phyloP scores from a whole-genome alignment of 345 rosid species.

The Aegle marmelos region DNA sequence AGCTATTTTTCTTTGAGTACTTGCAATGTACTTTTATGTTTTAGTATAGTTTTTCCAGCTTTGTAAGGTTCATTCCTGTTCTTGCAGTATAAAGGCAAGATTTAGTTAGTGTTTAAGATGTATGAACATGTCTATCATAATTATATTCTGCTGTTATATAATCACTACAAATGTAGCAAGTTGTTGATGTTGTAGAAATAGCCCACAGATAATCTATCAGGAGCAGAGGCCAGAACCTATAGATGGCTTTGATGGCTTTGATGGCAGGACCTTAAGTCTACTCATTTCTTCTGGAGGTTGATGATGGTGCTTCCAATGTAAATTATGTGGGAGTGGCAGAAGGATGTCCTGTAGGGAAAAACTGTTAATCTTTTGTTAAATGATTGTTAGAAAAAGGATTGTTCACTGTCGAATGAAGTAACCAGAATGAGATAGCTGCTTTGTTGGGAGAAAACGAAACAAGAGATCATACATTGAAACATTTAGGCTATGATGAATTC shows the following conservation, averaged over 20 bases:
- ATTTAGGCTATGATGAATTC: background rate
- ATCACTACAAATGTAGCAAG: background rate
- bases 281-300: background rate
- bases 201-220: background rate
- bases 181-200: background rate
- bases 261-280: background rate
- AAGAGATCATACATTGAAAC: constrained; percentile 1
- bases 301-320: background rate
- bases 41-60: background rate
- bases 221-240: background rate
- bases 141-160: background rate
- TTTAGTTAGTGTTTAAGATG: background rate
- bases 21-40: background rate
- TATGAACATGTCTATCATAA: background rate
- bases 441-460: background rate
- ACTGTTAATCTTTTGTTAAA: background rate
- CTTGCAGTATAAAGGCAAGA: background rate
- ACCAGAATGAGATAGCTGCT: background rate
- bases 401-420: background rate
- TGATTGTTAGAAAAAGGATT: background rate
- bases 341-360: background rate
- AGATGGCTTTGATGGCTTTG: background rate
- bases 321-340: background rate
- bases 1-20: background rate
- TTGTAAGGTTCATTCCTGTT: background rate